These are phyloP conservation scores for Cyclotella kingstonii DNA, from an alignment of 108 stramenopile genomes.

Conservation along the genomic window DNA sequence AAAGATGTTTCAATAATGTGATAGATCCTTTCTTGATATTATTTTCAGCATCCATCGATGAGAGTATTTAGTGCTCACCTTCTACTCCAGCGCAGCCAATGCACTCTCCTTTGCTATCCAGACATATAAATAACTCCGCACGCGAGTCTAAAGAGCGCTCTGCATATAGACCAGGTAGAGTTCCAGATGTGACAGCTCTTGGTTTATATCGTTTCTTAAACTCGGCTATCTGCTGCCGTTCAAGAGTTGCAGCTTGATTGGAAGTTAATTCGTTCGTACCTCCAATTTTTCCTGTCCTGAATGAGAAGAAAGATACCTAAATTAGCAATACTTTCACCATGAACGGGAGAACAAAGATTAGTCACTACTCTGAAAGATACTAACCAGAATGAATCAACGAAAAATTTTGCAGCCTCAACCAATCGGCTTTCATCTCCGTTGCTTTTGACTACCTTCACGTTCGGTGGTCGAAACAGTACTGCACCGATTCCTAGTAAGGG, in stretches of 20 bases:
- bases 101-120: conserved; percentile 32
- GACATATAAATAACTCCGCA: conserved; percentile 32
- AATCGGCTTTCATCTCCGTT: conserved; percentile 38
- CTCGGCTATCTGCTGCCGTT: conserved; percentile 60
- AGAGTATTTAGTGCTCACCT: conserved; percentile 32
- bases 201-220: conserved; percentile 69
- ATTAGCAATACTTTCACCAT: background rate
- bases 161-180: conserved; percentile 46
- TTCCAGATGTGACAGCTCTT: conserved; percentile 3
- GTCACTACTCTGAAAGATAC: too few species aligned
- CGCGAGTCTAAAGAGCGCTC: conserved; percentile 14
- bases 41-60: background rate
- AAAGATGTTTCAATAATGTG: background rate
- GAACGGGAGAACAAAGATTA: background rate
- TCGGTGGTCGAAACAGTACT: conserved; percentile 24
- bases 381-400: conserved; percentile 79
- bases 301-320: background rate
- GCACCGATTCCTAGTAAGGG: conserved; percentile 26
- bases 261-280: conserved; percentile 50
- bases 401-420: conserved; percentile 62
- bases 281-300: conserved; percentile 61
- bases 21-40: background rate
- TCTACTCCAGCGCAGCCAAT: conserved; percentile 77
- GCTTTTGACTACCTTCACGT: conserved; percentile 30
- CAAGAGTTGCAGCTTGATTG: conserved; percentile 47